phyloP scores from a whole-genome alignment of 441 rosid genomes.

The Euphorbia celastroides region DNA sequence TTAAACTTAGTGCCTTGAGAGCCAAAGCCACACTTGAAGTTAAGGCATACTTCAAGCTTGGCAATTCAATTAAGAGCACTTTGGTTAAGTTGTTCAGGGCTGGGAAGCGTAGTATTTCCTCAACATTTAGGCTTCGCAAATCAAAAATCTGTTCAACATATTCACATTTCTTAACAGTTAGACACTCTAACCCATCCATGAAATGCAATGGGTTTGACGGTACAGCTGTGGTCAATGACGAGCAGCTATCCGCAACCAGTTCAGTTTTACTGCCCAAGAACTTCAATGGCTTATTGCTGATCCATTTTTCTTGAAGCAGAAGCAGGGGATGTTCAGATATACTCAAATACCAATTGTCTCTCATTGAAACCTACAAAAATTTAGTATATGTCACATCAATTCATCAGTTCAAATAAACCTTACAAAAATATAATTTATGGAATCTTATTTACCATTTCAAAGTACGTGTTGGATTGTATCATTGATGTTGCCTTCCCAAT shows the following conservation, averaged over 20 bases:
- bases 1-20: not conserved
- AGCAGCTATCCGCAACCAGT: slow-evolving; percentile 8
- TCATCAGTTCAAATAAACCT: not conserved
- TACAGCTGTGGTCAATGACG: slow-evolving; percentile 1
- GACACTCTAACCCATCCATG: not conserved
- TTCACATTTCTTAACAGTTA: slow-evolving; percentile 15
- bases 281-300: not conserved
- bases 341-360: not conserved
- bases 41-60: slow-evolving; percentile 10
- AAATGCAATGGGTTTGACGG: slow-evolving; percentile 3
- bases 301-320: slow-evolving; percentile 8
- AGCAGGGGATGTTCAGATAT: slow-evolving; percentile 15
- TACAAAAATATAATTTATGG: not conserved
- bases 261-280: not conserved
- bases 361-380: slow-evolving; percentile 12
- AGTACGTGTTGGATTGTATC: not conserved
- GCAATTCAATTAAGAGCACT: slow-evolving; percentile 12
- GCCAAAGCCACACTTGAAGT: slow-evolving; percentile 9
- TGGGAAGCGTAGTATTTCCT: not conserved
- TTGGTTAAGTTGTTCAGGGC: not conserved
- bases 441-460: not conserved
- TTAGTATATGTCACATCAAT: not conserved
- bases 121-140: slow-evolving; percentile 1
- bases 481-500: slow-evolving; percentile 4
- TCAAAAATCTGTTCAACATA: slow-evolving; percentile 15